Evolutionary conservation across 2,329 filamentous ascomycete species (phyloP).

Genomic region (Dactylellina parvicollis): DNA sequence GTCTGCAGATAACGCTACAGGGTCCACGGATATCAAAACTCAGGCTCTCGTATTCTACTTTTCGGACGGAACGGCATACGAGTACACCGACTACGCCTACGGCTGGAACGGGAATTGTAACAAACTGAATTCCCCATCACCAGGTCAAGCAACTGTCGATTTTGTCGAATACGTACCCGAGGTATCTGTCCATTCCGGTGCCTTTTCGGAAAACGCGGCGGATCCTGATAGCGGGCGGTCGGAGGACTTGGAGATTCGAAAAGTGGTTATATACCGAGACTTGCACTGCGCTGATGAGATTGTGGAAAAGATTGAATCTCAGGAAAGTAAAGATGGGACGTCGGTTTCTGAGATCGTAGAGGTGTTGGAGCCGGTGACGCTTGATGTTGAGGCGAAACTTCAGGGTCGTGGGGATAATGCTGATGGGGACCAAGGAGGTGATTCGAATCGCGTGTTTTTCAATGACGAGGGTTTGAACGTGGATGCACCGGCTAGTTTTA

Average conservation of each 20-base stretch:
- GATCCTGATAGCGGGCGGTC: slow-evolving; percentile 33
- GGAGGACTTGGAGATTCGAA: slow-evolving; percentile 32
- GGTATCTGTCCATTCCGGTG: not conserved
- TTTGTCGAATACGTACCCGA: slow-evolving; percentile 37
- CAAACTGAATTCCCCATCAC: slow-evolving; percentile 28
- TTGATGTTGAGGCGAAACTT: slow-evolving; percentile 25
- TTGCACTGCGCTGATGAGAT: slow-evolving; percentile 31
- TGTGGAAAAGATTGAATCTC: slow-evolving; percentile 6
- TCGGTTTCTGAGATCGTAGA: slow-evolving; percentile 10
- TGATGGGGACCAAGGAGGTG: not conserved
- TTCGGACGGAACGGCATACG: slow-evolving; percentile 44
- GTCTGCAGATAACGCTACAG: not conserved
- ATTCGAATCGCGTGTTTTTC: slow-evolving; percentile 20
- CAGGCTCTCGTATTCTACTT: slow-evolving; percentile 43
- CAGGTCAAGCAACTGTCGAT: slow-evolving; percentile 36
- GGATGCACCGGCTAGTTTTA: slow-evolving; percentile 40
- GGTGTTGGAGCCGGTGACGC: slow-evolving; percentile 12
- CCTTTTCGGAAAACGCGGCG: slow-evolving; percentile 7
- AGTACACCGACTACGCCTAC: slow-evolving; percentile 42
- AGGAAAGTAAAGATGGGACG: slow-evolving; percentile 11
- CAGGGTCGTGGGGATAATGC: not conserved
- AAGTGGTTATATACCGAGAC: slow-evolving; percentile 41
- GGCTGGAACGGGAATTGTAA: slow-evolving; percentile 52
- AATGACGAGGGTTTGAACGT: slow-evolving; percentile 26
- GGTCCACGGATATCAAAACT: not conserved